Evolutionary conservation across 2,329 filamentous ascomycete species (phyloP), one percentile per base, ranked within the genome.

Genomic region (Phoma sp.): DNA sequence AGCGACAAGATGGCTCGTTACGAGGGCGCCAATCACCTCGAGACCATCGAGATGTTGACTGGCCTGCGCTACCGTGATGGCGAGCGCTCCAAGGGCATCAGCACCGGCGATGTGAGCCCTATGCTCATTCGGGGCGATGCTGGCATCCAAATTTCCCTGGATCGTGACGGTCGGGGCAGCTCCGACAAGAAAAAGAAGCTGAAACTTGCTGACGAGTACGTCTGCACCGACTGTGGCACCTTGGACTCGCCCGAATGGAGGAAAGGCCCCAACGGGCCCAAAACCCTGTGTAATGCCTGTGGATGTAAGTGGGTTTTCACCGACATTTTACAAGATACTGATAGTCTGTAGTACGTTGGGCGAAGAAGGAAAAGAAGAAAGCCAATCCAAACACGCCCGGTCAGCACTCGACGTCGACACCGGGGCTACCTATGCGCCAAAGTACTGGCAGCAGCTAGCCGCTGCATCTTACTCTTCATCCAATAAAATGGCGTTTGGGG

Each of bases 231-330:
- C 74, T 98, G 93, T 76, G 93, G 93, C 80, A 97, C 91, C 0
- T 82, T 96, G 36, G 93, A 97, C 70, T 96, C 91, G 13, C 93
- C 93, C 0, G 93, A 98, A 79, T 98, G 93, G 93, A 84, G 93
- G 58, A 97, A 96, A 74, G 93, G 93, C 0, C 93, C 93, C 0
- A 91, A 86, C 59, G 93, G 93, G 2, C 93, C 93, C 1, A 97
- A 98, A 76, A 97, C 93, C 7, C 79, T 98, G 10, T 98, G 93
- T 76, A 98, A 98, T 77, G 93, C 93, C 7, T 98, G 93, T 71
- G 93, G 93, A 86, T 90, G 84, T 84, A 66, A 77, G 81, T 80
- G 27, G 6, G 9, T 29, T 9, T 29, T 6, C 32, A 33, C 10
- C 7, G 7, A 7, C 32, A 33, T 33, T 5, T 33, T n/a, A 9